Base-by-base conservation (phyloP, 2,329 filamentous ascomycete species). In the Phaeophleospora eucalypticola region DNA sequence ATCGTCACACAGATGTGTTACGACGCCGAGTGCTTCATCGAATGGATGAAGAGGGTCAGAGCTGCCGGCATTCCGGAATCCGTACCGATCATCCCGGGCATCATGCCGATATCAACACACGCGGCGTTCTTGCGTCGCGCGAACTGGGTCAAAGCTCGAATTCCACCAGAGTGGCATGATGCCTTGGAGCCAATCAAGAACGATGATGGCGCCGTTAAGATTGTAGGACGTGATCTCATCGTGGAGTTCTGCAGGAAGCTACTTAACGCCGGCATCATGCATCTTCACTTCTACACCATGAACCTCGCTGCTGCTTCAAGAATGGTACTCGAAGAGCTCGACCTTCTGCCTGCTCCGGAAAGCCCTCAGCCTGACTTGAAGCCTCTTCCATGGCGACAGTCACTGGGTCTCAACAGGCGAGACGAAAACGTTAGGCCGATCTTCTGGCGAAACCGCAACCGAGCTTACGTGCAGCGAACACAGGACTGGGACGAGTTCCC, bases 1-100 rank as follows among this genome's bases (percentile, higher is more conserved):
- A 87, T 98, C 54, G 87, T 98, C 44, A 97, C 93, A 0, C 93
- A 98, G 72, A 98, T 98, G 93, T 97, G 97, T 72, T 98, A 98
- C 74, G 91, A 98, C 63, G 90, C 82, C 41, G 91, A 98, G 63
- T 91, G 93, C 65, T 98, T 98, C 70, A 71, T 97, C 44, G 80
- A 83, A 43, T 98, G 93, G 93, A 86, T 94, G 32, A 76, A 80
- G 58, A 93, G 87, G 66, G 89, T 91, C 49, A 85, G 90, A 41
- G 88, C 84, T 43, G 83, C 82, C 62, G 93, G 93, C 39, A 91
- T 98, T 63, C 61, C 63, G 9, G 61, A 65, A 14, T 83, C 73
- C 19, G 76, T 93, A 24, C 87, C 87, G 14, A 93, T 95, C 57
- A 80, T 94, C 40, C 86, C 87, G 2, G 89, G 89, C 18, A 91